Evolutionary conservation across 495 filamentous ascomycete species (phyloP).

Genomic region (Cladorrhinum samala): DNA sequence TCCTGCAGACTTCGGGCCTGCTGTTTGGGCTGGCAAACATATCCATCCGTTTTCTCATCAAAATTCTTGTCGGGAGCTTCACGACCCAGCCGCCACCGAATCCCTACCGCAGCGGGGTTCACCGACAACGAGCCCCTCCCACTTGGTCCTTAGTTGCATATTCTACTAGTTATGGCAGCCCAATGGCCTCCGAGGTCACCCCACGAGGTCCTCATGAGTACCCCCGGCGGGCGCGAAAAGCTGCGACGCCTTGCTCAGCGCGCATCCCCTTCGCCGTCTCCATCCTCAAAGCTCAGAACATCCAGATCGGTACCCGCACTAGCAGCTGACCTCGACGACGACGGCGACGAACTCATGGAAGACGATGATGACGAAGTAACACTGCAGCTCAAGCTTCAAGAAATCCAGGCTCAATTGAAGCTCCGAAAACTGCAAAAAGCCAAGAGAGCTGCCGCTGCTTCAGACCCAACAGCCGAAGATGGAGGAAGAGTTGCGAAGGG

Average conservation of each 20-base stretch:
- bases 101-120: too few relatives aligned
- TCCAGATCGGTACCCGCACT: constrained; percentile 16
- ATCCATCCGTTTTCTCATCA: too few relatives aligned
- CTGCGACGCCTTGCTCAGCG: constrained; percentile 58
- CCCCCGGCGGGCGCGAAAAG: constrained; percentile 69
- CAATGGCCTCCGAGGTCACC: constrained; percentile 87
- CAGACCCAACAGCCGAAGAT: constrained; percentile 9
- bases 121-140: too few relatives aligned
- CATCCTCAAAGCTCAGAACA: constrained; percentile 42
- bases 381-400: constrained; percentile 71
- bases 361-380: constrained; percentile 89
- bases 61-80: too few relatives aligned
- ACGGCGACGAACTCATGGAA: constrained; percentile 38
- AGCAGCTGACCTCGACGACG: constrained; percentile 31
- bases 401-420: constrained; percentile 80
- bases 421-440: constrained; percentile 77
- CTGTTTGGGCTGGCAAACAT: too few relatives aligned
- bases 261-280: constrained; percentile 53
- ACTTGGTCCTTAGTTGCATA: too few relatives aligned
- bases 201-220: constrained; percentile 74
- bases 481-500: constrained; percentile 8
- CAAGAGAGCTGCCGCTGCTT: constrained; percentile 33
- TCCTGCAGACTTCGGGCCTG: too few relatives aligned
- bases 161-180: constrained; percentile 32
- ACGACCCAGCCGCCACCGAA: too few relatives aligned